Conservation (phyloP, 257 asterid species). For the Gentiana straminea region DNA sequence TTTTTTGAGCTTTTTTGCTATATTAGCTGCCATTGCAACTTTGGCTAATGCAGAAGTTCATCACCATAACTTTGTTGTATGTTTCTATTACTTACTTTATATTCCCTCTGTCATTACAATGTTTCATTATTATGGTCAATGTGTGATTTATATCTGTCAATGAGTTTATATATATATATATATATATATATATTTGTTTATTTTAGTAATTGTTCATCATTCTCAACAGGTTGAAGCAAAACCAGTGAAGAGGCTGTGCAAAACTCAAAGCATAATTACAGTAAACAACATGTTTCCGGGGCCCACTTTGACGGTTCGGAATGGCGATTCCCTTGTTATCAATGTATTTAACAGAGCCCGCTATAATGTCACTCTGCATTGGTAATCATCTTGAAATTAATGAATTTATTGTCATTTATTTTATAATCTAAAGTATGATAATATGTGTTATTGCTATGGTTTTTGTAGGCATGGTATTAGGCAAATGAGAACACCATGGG, state of each 20-base stretch:
- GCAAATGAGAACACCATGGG: conserved; percentile 22
- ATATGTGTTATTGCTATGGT: no score
- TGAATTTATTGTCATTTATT: no score
- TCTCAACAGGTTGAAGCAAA: conserved; percentile 17
- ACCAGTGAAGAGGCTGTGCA: conserved; percentile 51
- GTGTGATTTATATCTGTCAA: neutral
- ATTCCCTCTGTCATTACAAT: no score
- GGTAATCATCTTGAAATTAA: conserved; percentile 22
- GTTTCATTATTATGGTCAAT: no score
- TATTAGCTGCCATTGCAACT: neutral
- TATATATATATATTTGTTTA: neutral
- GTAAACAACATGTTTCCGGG: conserved; percentile 67
- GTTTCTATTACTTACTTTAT: neutral
- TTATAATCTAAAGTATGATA: neutral
- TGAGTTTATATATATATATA: neutral
- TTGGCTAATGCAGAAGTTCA: conserved; percentile 20
- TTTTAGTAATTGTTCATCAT: neutral
- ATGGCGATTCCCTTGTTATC: conserved; percentile 53
- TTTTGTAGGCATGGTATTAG: conserved; percentile 21
- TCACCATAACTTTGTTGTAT: conserved; percentile 35
- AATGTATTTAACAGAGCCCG: conserved; percentile 43
- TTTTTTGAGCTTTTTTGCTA: no score
- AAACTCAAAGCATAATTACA: conserved; percentile 48
- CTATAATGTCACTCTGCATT: conserved; percentile 50
- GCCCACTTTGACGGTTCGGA: conserved; percentile 45